Base-by-base conservation (phyloP, 2,329 filamentous ascomycete genomes). In the Colletotrichum orbiculare region DNA sequence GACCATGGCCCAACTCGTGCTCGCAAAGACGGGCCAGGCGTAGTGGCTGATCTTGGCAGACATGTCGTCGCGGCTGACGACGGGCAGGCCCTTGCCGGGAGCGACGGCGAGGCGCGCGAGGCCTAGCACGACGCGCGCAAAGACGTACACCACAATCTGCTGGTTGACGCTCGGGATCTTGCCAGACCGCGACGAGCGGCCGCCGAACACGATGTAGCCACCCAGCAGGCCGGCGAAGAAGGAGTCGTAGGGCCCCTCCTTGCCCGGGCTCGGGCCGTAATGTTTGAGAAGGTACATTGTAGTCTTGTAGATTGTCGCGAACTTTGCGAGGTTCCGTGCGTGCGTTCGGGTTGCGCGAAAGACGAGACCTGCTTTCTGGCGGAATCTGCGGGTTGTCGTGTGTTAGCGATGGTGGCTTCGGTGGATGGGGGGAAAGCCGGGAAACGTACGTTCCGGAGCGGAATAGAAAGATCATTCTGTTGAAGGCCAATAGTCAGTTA, bases 71-170 rank as follows among this genome's bases (percentile, higher is more conserved):
- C 73, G 76, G 68, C 82, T 89, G 54, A 87, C 74, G 37, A 79
- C 43, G 41, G 85, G 80, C 64, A 89, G 72, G 58, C 85, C 84
- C 62, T 74, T 73, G 47, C 82, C 82, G 2, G 86, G 86, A 77
- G 93, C 90, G 68, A 98, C 88, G 61, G 92, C 88, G 63, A 98
- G 82, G 73, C 93, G 93, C 38, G 94, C 96, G 33, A 96, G 81
- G 8, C 92, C 93, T 39, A 99, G 87, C 66, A 91, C 85, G 13
- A 97, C 96, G 69, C 96, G 89, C 52, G 96, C 96, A 75, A 97
- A 97, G 68, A 99, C 92, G 82, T 99, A 99, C 72, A 98, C 92
- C 77, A 97, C 94, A 76, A 99, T 99, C 84, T 99, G 95, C 83
- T 97, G 93, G 80, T 90, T 97, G 68, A 97, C 91, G 69, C 88